Conservation (phyloP, 352 stramenopile species). For the Phytophthora fragariae region DNA sequence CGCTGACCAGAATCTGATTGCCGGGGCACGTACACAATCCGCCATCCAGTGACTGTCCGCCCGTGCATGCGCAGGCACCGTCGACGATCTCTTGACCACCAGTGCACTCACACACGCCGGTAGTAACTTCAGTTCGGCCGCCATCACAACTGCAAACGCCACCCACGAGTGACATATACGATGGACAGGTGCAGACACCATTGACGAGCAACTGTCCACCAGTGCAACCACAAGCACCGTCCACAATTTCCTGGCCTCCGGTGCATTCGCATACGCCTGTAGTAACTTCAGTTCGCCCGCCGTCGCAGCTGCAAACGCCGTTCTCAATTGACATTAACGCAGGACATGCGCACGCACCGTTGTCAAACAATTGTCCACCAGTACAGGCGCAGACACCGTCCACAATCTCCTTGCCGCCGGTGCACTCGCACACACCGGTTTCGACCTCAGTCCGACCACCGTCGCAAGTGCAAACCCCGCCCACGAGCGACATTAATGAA, state of each 20-base stretch:
- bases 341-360: neutral
- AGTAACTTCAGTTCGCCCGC: neutral
- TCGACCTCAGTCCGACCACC: neutral
- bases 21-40: neutral
- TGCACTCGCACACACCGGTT: neutral
- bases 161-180: neutral
- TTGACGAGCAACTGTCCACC: neutral
- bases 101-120: neutral
- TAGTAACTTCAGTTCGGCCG: neutral
- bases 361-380: neutral
- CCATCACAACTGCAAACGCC: neutral
- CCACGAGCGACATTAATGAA: neutral
- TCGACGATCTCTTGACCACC: neutral
- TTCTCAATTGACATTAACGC: neutral
- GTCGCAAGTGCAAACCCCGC: neutral
- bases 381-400: neutral
- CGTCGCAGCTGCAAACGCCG: neutral
- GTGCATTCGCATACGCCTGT: neutral
- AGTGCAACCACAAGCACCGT: neutral
- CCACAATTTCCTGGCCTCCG: neutral
- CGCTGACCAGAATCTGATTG: neutral
- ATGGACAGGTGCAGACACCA: neutral
- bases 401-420: neutral
- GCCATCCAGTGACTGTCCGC: neutral
- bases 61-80: neutral